Evolutionary conservation across 805 yeast genomes (phyloP), one percentile per base, ranked within the genome.

Genomic region (Ogataea salicorniae): DNA sequence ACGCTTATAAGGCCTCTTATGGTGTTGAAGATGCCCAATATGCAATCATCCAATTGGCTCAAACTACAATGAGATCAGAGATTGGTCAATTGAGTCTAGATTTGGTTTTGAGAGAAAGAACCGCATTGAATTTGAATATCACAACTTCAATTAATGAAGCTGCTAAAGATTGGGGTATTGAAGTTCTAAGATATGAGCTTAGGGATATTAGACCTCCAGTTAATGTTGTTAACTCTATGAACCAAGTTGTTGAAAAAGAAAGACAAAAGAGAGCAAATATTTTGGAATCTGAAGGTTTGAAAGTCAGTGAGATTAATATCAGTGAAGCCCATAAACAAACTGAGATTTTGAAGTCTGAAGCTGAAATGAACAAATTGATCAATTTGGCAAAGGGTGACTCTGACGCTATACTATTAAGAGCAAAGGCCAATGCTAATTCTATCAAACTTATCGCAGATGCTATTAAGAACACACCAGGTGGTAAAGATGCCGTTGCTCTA

Each of bases 11-110:
- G 69, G 95, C 95, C 3, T 79, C 87, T 39, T 87, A 87, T 58
- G 95, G 95, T 14, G 95, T 87, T 17, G 95, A 88, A 61, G 91
- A 87, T 59, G 88, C 90, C 42, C 87, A 83, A 60, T 88, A 84
- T 63, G 95, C 95, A 36, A 81, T 88, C 46, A 74, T 85, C 37
- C 95, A 88, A 66, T 75, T 88, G 54, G 95, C 95, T 0, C 95
- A 87, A 64, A 88, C 96, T 11, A 86, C 95, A 14, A 87, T 87
- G 96, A 74, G 96, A 59, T 81, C 89, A 1, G 96, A 87, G 64
- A 87, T 87, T 60, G 95, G 96, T 43, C 87, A 86, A 54, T 70
- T 87, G 71, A 75, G 90, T 3, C 74, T 87, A 57, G 95, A 88
- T 63, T 80, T 83, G 41, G 95, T 87, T 16, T 72, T 87, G 55